Evolutionary conservation across 1,284 basidiomycete genomes (phyloP), one percentile per base, ranked within the genome.

Genomic region (Ganoderma boninense): DNA sequence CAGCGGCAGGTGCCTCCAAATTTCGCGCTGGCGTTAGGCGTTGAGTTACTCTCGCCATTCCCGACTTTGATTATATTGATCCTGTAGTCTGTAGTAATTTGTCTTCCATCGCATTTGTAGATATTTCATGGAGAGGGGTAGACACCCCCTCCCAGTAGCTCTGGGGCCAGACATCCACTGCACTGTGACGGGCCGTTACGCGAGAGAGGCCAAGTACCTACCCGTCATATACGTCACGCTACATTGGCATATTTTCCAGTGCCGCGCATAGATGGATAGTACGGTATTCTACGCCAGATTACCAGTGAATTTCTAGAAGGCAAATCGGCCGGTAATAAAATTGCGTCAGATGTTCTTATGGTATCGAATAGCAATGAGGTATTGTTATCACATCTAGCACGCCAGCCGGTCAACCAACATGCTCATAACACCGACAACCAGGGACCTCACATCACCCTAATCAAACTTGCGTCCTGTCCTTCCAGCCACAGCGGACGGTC

Each of bases 381-480:
- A 26, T 56, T 26, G 23, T 10, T 29, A 32, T 32, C 56, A 59
- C 35, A 35, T 59, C 35, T 32, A 20, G 8, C 20, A n/a, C 16
- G 7, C 23, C 16, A 35, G 40, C 35, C 57, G 38, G 57, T 35
- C 11, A 38, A 60, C 18, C 29, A 60, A 13, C 57, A 13, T 60
- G 20, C 13, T 40, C 20, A 11, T 40, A 23, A 32, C 35, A 14
- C 5, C 20, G 20, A 40, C 54, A 20, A 60, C 11, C 2, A 40
- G 35, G 18, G n/a, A 60, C 2, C 35, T 32, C 57, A 60, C 49
- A 11, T 52, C 49, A 26, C 49, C 49, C 49, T 65, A 80, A 56
- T 79, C 77, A 40, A 76, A 69, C 71, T 80, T 78, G 61, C 78
- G 74, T 7, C 70, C 70, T n/a, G 38, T 61, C 62, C 74, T 71